Evolutionary conservation across 768 basidiomycete species (phyloP), one percentile per base, ranked within the genome.

Genomic region (Leccinum aurantiacum): DNA sequence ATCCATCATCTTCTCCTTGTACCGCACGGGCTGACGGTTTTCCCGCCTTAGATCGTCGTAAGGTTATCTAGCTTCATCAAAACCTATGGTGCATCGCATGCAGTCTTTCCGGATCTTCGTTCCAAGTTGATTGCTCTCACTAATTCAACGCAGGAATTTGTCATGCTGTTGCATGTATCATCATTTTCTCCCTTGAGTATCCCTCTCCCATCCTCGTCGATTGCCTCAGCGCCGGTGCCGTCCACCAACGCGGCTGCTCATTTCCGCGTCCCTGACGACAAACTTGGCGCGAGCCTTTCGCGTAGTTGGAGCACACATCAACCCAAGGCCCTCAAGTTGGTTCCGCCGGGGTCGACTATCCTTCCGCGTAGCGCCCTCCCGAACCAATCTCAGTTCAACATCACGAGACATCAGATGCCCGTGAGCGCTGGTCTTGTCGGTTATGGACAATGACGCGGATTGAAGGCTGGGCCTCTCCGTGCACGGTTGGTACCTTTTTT

Each of bases 91-190:
- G 78, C 79, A 24, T 75, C 77, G 17, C 79, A 83, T 60, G 78
- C 82, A n/a, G 82, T 87, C 53, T 82, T 85, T 15, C 74, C 84
- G 4, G 73, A 79, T 35, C 78, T 95, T 47, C 84, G 90, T 60
- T 82, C 78, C 56, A 85, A 87, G 67, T 86, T 93, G 78, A 83
- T 88, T 44, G 83, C 84, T 63, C 80, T 97, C 58, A 91, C 89
- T 22, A 89, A 91, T 66, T 83, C 88, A 13, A 93, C 93, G 11
- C 88, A 95, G 73, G 92, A 92, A 71, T 90, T 94, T 66, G 87
- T 91, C 53, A 91, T 93, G 64, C 78, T 96, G 52, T 77, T 95
- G 17, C 91, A 93, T 67, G 88, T 93, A 51, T 93, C 93, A 7
- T 91, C 90, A 0, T 86, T 91, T 64, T 84, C 91, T 47, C 83